Conservation (phyloP, 768 basidiomycete species). For the Calocera viscosa region DNA sequence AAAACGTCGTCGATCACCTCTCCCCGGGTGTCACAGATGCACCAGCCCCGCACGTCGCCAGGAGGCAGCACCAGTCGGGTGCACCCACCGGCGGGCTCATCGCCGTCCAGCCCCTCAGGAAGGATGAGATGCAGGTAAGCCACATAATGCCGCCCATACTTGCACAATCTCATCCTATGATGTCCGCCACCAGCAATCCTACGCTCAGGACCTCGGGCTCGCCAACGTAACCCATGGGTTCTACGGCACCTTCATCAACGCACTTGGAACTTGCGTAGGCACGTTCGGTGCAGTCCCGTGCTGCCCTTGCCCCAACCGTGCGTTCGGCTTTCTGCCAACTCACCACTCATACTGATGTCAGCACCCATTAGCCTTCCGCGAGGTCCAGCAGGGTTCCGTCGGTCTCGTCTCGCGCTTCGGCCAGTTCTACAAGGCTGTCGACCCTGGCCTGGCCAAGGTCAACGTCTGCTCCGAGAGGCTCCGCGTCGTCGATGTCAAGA, state of each 20-base stretch:
- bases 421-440: constrained; percentile 90
- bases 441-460: constrained; percentile 81
- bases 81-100: constrained; percentile 38
- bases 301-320: constrained; percentile 67
- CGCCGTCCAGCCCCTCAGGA: constrained; percentile 71
- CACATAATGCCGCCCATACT: no score
- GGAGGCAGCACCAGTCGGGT: background rate
- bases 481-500: constrained; percentile 83
- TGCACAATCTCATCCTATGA: no score
- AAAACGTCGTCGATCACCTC: constrained; percentile 17
- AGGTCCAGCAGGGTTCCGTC: constrained; percentile 79
- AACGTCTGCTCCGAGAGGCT: constrained; percentile 90
- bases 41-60: background rate
- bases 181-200: constrained; percentile 54
- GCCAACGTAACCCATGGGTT: constrained; percentile 63
- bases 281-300: constrained; percentile 67
- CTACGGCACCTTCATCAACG: constrained; percentile 70
- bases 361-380: constrained; percentile 25
- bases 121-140: constrained; percentile 73
- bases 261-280: constrained; percentile 55
- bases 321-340: constrained; percentile 39
- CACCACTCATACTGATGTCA: background rate
- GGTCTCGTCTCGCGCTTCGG: constrained; percentile 89
- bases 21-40: constrained; percentile 16
- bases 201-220: constrained; percentile 45